These are phyloP conservation scores for Microbotryomycetes sp. DNA, from an alignment of 1,284 basidiomycete species.

Conservation along the genomic window DNA sequence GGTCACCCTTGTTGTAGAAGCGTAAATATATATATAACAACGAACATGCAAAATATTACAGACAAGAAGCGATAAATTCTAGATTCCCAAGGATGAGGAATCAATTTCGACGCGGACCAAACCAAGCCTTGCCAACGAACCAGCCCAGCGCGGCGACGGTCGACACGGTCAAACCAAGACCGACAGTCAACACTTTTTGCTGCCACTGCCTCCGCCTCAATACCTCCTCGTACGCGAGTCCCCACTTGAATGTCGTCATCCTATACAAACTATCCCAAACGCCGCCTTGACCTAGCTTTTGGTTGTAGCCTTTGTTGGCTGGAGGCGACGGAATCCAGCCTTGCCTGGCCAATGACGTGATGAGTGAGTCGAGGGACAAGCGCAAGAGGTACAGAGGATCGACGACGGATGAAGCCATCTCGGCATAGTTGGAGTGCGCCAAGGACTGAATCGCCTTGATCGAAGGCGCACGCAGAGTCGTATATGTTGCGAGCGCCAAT, in stretches of 20 bases:
- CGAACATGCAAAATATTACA: too few relatives aligned
- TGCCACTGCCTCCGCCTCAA: conserved; percentile 58
- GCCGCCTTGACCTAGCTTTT: conserved; percentile 6
- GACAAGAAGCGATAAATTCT: too few relatives aligned
- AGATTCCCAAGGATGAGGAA: too few relatives aligned
- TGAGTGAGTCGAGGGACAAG: conserved; percentile 61
- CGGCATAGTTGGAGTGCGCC: conserved; percentile 89
- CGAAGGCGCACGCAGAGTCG: conserved; percentile 73
- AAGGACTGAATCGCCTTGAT: conserved; percentile 82
- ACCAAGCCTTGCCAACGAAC: neutral
- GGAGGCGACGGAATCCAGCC: neutral
- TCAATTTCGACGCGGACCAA: too few relatives aligned
- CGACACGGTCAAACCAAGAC: neutral
- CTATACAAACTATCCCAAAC: conserved; percentile 87
- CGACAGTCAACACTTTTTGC: conserved; percentile 15
- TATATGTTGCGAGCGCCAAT: conserved; percentile 65
- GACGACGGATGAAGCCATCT: conserved; percentile 90
- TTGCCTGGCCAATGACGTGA: conserved; percentile 46
- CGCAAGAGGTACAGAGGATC: conserved; percentile 71
- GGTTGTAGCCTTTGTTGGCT: neutral
- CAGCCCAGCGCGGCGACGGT: neutral
- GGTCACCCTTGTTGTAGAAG: too few relatives aligned
- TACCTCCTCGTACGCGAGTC: conserved; percentile 76
- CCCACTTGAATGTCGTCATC: conserved; percentile 94
- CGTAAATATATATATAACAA: too few relatives aligned